phyloP scores from a whole-genome alignment of 768 basidiomycete species.

The Panaeolus cyanescens region DNA sequence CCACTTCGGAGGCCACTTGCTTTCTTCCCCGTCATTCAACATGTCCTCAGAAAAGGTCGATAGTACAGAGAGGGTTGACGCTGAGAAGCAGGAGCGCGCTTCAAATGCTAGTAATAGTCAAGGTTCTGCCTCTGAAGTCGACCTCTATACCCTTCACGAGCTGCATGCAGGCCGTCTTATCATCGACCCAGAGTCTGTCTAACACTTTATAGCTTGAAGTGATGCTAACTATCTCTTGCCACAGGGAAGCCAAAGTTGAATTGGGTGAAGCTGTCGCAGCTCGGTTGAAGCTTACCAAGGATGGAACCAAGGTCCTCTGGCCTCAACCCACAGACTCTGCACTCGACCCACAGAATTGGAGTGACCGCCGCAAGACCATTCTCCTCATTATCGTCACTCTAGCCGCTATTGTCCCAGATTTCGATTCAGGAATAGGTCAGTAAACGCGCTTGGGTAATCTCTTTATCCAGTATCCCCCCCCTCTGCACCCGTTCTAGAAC shows the following conservation, averaged over 20 bases:
- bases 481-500: neutral
- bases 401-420: constrained; percentile 68
- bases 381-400: constrained; percentile 63
- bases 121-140: constrained; percentile 21
- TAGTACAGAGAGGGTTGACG: neutral
- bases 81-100: constrained; percentile 15
- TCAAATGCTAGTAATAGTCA: constrained; percentile 12
- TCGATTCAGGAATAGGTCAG: constrained; percentile 64
- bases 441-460: neutral
- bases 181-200: constrained; percentile 58
- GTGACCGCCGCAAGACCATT: constrained; percentile 48
- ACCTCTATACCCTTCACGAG: constrained; percentile 51
- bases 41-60: constrained; percentile 17
- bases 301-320: constrained; percentile 66
- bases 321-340: constrained; percentile 67
- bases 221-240: neutral
- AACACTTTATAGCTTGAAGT: neutral
- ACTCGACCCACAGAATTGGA: constrained; percentile 73
- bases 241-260: constrained; percentile 63
- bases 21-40: constrained; percentile 4
- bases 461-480: no score
- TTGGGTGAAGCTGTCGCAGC: constrained; percentile 58
- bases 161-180: constrained; percentile 58
- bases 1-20: constrained; percentile 11
- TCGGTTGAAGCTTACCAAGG: constrained; percentile 54